phyloP scores from a whole-genome alignment of 2,329 filamentous ascomycete genomes.

The Colletotrichum sp. region DNA sequence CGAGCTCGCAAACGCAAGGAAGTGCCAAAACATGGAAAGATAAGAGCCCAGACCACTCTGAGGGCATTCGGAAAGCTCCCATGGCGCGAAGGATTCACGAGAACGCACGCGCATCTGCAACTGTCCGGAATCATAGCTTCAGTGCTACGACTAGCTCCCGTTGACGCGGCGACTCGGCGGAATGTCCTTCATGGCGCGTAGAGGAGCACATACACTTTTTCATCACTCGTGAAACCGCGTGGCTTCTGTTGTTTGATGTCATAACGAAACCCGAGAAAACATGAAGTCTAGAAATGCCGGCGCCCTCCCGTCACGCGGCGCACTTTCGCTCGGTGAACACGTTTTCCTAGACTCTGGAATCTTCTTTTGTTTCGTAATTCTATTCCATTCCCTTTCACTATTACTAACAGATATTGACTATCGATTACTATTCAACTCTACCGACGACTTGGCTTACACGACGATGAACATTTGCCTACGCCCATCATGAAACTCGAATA shows the following conservation, averaged over 20 bases:
- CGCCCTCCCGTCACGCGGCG: neutral
- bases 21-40: neutral
- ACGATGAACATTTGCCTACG: neutral
- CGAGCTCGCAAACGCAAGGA: neutral
- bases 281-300: neutral
- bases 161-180: neutral
- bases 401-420: neutral
- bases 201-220: neutral
- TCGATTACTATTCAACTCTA: neutral
- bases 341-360: neutral
- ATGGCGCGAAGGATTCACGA: neutral
- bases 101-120: neutral
- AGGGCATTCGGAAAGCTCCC: neutral
- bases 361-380: neutral
- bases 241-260: neutral
- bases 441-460: no score
- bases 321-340: neutral
- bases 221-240: slow-evolving; percentile 1
- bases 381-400: neutral
- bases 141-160: neutral
- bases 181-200: neutral
- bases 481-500: neutral
- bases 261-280: neutral
- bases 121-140: neutral
- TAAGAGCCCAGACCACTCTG: neutral